Conservation (phyloP, 352 stramenopile species). For the Phytopythium chamaehyphon region DNA sequence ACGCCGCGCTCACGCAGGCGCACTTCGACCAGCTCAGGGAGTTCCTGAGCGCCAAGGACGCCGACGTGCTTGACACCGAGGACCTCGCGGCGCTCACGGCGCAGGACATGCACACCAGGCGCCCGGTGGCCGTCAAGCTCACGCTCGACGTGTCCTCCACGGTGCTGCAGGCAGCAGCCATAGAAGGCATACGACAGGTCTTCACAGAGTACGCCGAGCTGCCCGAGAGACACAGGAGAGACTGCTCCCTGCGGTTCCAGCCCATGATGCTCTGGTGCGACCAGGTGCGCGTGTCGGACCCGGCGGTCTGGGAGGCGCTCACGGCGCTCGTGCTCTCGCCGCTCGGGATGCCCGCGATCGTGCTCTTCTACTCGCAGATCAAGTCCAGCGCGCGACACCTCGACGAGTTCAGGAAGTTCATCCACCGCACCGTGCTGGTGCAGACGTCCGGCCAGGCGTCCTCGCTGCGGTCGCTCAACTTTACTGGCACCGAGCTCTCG, state of each 20-base stretch:
- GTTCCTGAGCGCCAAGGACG: constrained; percentile 1
- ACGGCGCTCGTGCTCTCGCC: background rate
- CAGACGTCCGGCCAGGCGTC: constrained; percentile 3
- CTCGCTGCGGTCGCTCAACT: constrained; percentile 19
- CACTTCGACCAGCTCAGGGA: constrained; percentile 6
- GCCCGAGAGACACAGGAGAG: background rate
- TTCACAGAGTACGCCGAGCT: background rate
- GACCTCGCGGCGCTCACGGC: background rate
- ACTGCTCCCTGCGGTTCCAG: constrained; percentile 1
- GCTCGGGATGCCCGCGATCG: background rate
- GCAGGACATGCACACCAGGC: background rate
- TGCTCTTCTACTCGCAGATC: constrained; percentile 6
- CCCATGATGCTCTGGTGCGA: constrained; percentile 6
- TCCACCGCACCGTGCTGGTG: background rate
- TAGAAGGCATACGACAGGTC: background rate
- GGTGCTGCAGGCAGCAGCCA: background rate
- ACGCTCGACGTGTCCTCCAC: constrained; percentile 3
- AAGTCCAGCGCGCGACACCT: constrained; percentile 2
- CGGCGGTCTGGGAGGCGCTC: background rate
- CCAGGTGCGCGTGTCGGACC: constrained; percentile 4
- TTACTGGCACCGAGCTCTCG: constrained; percentile 15
- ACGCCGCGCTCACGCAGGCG: background rate
- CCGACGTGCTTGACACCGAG: background rate
- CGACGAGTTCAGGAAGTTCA: background rate
- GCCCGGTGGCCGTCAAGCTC: background rate